Evolutionary conservation across 2,329 filamentous ascomycete species (phyloP), one percentile per base, ranked within the genome.

Genomic region (Arthrocladium fulminans): DNA sequence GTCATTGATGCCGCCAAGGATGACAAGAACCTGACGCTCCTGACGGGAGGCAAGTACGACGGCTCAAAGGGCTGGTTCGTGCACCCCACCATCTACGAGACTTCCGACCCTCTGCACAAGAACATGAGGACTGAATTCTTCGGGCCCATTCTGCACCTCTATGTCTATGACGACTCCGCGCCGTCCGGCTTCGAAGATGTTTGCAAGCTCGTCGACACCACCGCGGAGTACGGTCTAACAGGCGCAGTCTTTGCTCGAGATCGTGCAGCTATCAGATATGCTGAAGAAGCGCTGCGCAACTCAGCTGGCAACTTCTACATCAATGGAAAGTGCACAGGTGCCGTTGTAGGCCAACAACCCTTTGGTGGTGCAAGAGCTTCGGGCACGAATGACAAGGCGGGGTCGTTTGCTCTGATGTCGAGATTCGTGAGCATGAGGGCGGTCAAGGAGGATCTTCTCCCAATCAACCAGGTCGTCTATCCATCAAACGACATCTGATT

Each of bases 301-400:
- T 72, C 82, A 0, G 85, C 86, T 0, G 86, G 86, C 35, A 90
- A 90, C 72, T 89, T 89, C 65, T 90, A 90, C 70, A 75, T 90
- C 68, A 90, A 89, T 71, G 85, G 82, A 72, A 89, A 89, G 76
- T 83, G 71, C 52, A 79, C 75, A 2, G 75, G 66, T 71, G 55
- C 69, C 5, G 68, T 72, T 20, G 71, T 74, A 29, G 71, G 69
- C 12, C 71, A 74, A 59, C 71, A 74, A 56, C 69, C 71, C 2
- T 73, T 73, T 53, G 75, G 75, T 50, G 75, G 75, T 32, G 73
- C 73, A n/a, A 67, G 75, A 50, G 73, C 74, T 12, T 74, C 70
- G 44, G 75, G 75, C 9, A 79, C 75, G 19, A 77, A 78, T 52
- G 75, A 79, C 60, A 79, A 79, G 64, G 75, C 75, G 17, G 75